These are phyloP conservation scores for Phytopythium helicoides DNA, from an alignment of 352 stramenopile genomes.

Conservation along the genomic window DNA sequence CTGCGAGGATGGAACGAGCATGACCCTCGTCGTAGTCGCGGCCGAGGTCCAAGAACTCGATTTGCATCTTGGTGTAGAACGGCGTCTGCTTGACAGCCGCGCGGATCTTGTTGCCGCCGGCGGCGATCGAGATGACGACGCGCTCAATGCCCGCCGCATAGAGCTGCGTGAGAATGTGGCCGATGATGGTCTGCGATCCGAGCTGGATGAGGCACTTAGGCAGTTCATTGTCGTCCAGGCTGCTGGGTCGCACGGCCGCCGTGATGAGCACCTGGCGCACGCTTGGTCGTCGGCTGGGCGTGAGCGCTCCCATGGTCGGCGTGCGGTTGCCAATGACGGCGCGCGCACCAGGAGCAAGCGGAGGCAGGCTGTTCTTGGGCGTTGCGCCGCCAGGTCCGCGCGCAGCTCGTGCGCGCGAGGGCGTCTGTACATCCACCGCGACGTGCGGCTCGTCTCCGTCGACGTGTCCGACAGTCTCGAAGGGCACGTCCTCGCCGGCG, in stretches of 20 bases:
- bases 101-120: constrained; percentile 56
- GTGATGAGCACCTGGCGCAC: constrained; percentile 67
- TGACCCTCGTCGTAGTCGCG: constrained; percentile 63
- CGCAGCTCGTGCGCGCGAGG: background rate
- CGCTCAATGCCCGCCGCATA: constrained; percentile 71
- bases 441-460: constrained; percentile 10
- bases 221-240: constrained; percentile 47
- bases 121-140: constrained; percentile 75
- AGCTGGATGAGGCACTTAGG: constrained; percentile 79
- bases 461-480: constrained; percentile 59
- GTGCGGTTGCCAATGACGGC: constrained; percentile 3
- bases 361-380: constrained; percentile 13
- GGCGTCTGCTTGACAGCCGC: constrained; percentile 59
- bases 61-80: constrained; percentile 76
- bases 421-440: constrained; percentile 8
- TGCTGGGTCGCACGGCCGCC: constrained; percentile 47
- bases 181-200: constrained; percentile 70
- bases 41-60: constrained; percentile 80
- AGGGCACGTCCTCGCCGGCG: constrained; percentile 66
- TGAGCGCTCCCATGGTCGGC: constrained; percentile 9
- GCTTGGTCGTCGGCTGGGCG: constrained; percentile 15
- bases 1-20: constrained; percentile 68
- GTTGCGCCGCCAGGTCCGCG: constrained; percentile 7
- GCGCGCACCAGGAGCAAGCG: background rate
- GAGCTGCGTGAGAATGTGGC: constrained; percentile 75